Evolutionary conservation across 495 filamentous ascomycete species (phyloP).

Genomic region (Daldinia grandis): DNA sequence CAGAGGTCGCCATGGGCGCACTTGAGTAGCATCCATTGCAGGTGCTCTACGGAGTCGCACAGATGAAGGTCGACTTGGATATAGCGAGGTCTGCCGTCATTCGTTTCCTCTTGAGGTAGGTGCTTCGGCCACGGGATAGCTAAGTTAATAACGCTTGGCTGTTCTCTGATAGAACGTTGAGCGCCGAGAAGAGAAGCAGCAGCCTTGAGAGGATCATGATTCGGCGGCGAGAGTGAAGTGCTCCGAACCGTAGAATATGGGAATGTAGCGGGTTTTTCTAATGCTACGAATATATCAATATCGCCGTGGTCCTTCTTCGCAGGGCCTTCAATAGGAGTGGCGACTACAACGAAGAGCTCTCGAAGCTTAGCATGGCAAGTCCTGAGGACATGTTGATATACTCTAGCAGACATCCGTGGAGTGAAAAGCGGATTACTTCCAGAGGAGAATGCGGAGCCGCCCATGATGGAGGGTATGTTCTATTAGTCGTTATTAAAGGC

Average conservation of each 20-base stretch:
- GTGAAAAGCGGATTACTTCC: constrained; percentile 56
- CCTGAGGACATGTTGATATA: constrained; percentile 57
- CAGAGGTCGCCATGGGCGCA: constrained; percentile 71
- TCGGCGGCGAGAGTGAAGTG: neutral
- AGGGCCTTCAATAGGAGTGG: constrained; percentile 63
- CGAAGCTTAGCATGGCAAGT: constrained; percentile 53
- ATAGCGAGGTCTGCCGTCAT: constrained; percentile 40
- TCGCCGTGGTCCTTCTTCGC: constrained; percentile 66
- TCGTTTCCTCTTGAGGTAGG: neutral
- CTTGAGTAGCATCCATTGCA: constrained; percentile 69
- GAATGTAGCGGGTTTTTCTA: constrained; percentile 43
- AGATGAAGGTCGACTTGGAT: constrained; percentile 72
- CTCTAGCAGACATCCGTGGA: constrained; percentile 62
- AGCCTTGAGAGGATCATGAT: neutral
- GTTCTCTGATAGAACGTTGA: constrained; percentile 41
- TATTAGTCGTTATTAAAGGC: neutral
- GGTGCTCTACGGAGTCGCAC: constrained; percentile 51
- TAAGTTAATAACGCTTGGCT: constrained; percentile 46
- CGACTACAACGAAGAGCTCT: constrained; percentile 56
- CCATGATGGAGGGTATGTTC: constrained; percentile 54
- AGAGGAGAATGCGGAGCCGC: constrained; percentile 63
- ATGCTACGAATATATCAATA: constrained; percentile 65
- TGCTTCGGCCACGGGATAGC: constrained; percentile 61
- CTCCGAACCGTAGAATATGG: neutral
- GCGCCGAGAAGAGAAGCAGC: constrained; percentile 44